phyloP scores from a whole-genome alignment of 2,329 filamentous ascomycete genomes.

The Colletotrichum spinosum region DNA sequence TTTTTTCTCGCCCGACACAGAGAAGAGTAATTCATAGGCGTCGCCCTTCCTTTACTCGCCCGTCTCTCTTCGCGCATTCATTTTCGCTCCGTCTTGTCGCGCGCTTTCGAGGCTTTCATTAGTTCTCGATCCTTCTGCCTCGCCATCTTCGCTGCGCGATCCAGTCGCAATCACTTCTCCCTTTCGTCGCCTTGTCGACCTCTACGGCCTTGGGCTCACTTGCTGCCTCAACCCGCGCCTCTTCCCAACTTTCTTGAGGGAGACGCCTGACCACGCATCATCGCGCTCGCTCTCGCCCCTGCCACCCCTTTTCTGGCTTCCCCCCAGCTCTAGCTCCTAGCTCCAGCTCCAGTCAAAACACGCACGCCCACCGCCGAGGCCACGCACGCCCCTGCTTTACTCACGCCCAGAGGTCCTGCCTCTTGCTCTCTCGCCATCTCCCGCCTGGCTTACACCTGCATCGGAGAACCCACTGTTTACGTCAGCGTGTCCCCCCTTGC shows the following conservation, averaged over 20 bases:
- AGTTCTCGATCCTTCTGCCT: slow-evolving; percentile 55
- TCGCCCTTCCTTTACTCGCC: slow-evolving; percentile 34
- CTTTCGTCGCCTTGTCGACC: slow-evolving; percentile 33
- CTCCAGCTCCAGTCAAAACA: neutral
- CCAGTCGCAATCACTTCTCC: slow-evolving; percentile 30
- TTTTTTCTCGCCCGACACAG: slow-evolving; percentile 38
- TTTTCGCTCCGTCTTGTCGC: slow-evolving; percentile 39
- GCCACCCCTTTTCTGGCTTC: slow-evolving; percentile 35
- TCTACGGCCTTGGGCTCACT: slow-evolving; percentile 27
- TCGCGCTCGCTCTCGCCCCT: slow-evolving; percentile 32
- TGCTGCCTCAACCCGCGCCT: slow-evolving; percentile 9
- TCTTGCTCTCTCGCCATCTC: slow-evolving; percentile 3
- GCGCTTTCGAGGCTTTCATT: slow-evolving; percentile 58
- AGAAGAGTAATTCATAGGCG: slow-evolving; percentile 32
- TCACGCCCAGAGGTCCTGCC: slow-evolving; percentile 13
- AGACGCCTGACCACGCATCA: slow-evolving; percentile 37
- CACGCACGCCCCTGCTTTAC: slow-evolving; percentile 19
- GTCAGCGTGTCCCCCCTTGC: slow-evolving; percentile 30
- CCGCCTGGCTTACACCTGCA: slow-evolving; percentile 20
- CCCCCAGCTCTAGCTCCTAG: neutral
- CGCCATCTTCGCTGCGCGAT: slow-evolving; percentile 38
- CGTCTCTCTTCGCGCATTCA: slow-evolving; percentile 40
- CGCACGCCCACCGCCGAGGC: slow-evolving; percentile 16
- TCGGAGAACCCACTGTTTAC: slow-evolving; percentile 33
- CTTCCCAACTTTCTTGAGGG: slow-evolving; percentile 21